Evolutionary conservation across 805 yeast genomes (phyloP).

Genomic region (Kuraishia molischiana): DNA sequence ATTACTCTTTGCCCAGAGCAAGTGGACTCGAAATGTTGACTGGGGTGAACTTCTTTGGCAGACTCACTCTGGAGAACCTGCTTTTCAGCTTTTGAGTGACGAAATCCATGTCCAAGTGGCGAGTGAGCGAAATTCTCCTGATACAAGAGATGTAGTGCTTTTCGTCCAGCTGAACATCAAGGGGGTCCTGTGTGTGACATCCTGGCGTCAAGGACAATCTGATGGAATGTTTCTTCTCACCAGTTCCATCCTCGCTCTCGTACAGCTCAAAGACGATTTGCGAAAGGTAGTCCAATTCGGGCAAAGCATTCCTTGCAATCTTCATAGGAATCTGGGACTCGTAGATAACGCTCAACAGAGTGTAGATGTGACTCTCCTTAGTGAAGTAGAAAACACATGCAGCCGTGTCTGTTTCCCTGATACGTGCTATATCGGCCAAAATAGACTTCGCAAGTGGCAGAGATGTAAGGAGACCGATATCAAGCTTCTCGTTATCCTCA

Average conservation of each 20-base stretch:
- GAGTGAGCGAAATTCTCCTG: slow-evolving; percentile 80
- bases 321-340: slow-evolving; percentile 94
- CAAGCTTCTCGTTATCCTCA: slow-evolving; percentile 88
- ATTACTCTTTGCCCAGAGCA: neutral
- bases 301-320: slow-evolving; percentile 88
- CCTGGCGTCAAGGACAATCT: slow-evolving; percentile 94
- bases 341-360: slow-evolving; percentile 80
- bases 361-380: slow-evolving; percentile 94
- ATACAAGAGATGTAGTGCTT: slow-evolving; percentile 96
- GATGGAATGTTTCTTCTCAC: slow-evolving; percentile 78
- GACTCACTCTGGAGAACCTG: slow-evolving; percentile 74
- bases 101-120: slow-evolving; percentile 87
- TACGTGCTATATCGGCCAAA: slow-evolving; percentile 66
- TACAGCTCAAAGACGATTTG: slow-evolving; percentile 91
- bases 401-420: slow-evolving; percentile 71
- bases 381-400: slow-evolving; percentile 89
- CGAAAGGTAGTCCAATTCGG: slow-evolving; percentile 91
- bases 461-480: slow-evolving; percentile 90
- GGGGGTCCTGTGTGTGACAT: slow-evolving; percentile 95
- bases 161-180: slow-evolving; percentile 92
- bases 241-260: slow-evolving; percentile 62
- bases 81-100: slow-evolving; percentile 73
- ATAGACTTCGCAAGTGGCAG: slow-evolving; percentile 89
- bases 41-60: slow-evolving; percentile 89
- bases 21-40: slow-evolving; percentile 75